Conservation (phyloP, 495 filamentous ascomycete genomes). For the Podospora comata region DNA sequence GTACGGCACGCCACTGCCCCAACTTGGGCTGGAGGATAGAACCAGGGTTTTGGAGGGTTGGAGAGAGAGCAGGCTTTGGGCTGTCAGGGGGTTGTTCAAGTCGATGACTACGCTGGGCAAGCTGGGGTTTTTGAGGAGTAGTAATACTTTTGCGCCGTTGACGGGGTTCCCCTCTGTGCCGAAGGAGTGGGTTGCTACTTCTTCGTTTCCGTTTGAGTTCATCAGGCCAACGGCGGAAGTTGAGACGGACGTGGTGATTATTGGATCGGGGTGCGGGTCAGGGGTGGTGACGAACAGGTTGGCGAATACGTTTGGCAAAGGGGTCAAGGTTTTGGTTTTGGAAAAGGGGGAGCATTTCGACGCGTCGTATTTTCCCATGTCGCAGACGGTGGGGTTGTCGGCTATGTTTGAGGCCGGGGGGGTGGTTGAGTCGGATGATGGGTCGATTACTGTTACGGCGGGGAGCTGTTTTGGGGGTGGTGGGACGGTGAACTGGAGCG, state of each 20-base stretch:
- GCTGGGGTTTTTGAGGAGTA: slow-evolving; percentile 57
- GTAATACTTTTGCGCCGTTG: slow-evolving; percentile 53
- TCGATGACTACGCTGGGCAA: slow-evolving; percentile 54
- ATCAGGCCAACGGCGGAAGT: slow-evolving; percentile 52
- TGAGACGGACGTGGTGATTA: slow-evolving; percentile 77
- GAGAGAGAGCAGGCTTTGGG: slow-evolving; percentile 54
- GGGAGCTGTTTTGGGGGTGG: slow-evolving; percentile 83
- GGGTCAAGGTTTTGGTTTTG: slow-evolving; percentile 71
- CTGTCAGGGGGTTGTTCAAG: slow-evolving; percentile 57
- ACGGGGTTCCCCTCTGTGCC: slow-evolving; percentile 63
- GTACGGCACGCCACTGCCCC: slow-evolving; percentile 57
- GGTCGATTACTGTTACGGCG: slow-evolving; percentile 57
- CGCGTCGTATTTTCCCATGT: slow-evolving; percentile 62
- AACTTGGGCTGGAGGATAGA: slow-evolving; percentile 59
- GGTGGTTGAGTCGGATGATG: slow-evolving; percentile 58
- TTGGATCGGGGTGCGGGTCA: slow-evolving; percentile 88
- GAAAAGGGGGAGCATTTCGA: slow-evolving; percentile 57
- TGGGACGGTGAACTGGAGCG: slow-evolving; percentile 85
- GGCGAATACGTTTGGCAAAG: slow-evolving; percentile 56
- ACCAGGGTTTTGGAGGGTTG: slow-evolving; percentile 60
- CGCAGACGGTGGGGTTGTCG: slow-evolving; percentile 55
- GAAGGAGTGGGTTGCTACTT: slow-evolving; percentile 56
- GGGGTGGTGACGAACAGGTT: slow-evolving; percentile 77
- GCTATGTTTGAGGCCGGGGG: slow-evolving; percentile 69
- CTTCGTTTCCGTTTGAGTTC: slow-evolving; percentile 47